Percentiles rank a stretch among this genome's conserved stretches.
phyloP scores from a whole-genome alignment of 73 alveolate genomes.

The Halteria grandinella region DNA sequence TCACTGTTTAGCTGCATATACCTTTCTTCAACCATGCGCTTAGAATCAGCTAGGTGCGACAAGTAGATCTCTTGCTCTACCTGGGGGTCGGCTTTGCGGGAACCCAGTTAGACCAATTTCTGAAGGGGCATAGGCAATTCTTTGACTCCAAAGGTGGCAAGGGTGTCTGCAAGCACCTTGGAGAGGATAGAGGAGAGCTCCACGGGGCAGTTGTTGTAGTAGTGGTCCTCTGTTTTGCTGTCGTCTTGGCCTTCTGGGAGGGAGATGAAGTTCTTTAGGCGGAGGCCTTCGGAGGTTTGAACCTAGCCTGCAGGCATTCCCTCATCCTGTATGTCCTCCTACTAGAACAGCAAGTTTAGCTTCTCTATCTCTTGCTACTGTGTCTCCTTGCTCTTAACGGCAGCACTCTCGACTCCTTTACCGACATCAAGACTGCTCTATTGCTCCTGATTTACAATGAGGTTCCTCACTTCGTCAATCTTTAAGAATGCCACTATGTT shows the following conservation, averaged over 20 bases:
- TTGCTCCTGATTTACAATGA: conserved; percentile 32
- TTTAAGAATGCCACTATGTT: conserved; percentile 9
- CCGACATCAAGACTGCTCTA: not conserved
- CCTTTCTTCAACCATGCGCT: too few species aligned
- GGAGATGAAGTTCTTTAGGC: not conserved
- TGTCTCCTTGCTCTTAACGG: not conserved
- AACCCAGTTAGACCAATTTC: too few species aligned
- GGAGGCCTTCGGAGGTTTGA: not conserved
- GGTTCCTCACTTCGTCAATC: conserved; percentile 19
- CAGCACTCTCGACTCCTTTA: not conserved
- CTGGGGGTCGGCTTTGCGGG: too few species aligned
- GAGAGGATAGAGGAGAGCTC: not conserved
- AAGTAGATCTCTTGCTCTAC: too few species aligned
- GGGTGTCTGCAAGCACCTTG: conserved; percentile 10
- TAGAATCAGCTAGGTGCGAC: too few species aligned
- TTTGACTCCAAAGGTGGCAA: too few species aligned
- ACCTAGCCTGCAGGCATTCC: not conserved
- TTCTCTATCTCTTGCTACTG: conserved; percentile 1
- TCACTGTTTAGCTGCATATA: too few species aligned
- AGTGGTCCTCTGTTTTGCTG: conserved; percentile 20
- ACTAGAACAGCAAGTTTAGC: not conserved
- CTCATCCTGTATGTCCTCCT: not conserved
- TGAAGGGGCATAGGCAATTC: too few species aligned
- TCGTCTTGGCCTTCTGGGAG: not conserved
- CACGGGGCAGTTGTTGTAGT: conserved; percentile 5